A percentile compares a stretch with the other conserved stretches of the same genome.
Evolutionary conservation across 2,329 filamentous ascomycete species (phyloP).

Genomic region (Alternaria metachromatica): DNA sequence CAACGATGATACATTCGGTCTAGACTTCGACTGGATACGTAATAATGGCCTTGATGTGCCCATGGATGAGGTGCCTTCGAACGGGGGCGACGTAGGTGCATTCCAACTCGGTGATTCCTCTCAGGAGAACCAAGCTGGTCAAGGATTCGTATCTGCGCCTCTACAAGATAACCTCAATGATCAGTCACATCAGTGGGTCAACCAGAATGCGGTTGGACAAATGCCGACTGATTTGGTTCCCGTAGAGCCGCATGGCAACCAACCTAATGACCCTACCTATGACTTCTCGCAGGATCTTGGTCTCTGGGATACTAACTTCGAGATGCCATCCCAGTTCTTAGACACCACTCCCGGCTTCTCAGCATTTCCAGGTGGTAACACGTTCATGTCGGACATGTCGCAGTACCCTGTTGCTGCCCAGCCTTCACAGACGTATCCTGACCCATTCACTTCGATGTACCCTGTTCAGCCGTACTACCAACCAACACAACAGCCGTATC

Average conservation of each 20-base stretch:
- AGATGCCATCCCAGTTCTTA: not conserved
- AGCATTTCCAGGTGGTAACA: conserved; percentile 6
- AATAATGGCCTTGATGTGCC: not conserved
- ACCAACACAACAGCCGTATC: not conserved
- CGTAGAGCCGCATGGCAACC: not conserved
- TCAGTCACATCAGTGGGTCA: not conserved
- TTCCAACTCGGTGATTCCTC: not conserved
- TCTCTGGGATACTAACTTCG: not conserved
- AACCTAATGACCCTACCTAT: not conserved
- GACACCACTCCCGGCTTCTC: conserved; percentile 10
- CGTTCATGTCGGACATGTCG: not conserved
- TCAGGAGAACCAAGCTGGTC: not conserved
- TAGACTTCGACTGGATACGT: not conserved
- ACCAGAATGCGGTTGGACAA: not conserved
- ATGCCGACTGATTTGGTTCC: not conserved
- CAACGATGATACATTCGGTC: not conserved
- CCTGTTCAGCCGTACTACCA: conserved; percentile 6
- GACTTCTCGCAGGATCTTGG: not conserved
- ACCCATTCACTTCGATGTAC: conserved; percentile 1
- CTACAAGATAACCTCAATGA: not conserved
- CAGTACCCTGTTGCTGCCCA: not conserved
- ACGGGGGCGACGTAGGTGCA: not conserved
- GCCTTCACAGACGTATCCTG: conserved; percentile 3
- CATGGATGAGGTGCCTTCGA: not conserved
- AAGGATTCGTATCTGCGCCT: not conserved